These are phyloP conservation scores for Aspergillus pseudonomiae DNA, from an alignment of 2,329 filamentous ascomycete species.

Conservation along the genomic window DNA sequence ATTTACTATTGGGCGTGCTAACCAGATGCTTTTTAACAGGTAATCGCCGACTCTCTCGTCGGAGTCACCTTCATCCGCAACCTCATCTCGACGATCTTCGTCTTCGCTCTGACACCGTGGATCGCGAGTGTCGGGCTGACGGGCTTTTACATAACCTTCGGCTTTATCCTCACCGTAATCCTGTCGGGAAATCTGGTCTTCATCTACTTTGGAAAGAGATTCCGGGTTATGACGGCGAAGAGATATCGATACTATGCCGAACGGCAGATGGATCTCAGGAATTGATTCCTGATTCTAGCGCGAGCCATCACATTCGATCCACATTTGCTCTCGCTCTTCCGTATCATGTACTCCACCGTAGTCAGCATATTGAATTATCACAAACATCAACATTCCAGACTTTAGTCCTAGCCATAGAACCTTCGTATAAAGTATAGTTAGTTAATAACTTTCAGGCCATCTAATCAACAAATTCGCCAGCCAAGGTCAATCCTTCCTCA, in stretches of 20 bases:
- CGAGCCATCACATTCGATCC: no score
- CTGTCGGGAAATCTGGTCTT: not conserved
- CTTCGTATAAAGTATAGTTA: no score
- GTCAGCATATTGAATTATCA: not conserved
- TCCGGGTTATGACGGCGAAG: not conserved
- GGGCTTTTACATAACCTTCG: not conserved
- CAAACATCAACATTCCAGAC: not conserved
- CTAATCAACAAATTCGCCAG: not conserved
- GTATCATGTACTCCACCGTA: not conserved
- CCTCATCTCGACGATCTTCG: conserved; percentile 46
- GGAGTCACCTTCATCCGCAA: conserved; percentile 51
- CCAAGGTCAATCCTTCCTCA: not conserved
- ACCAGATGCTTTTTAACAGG: conserved; percentile 28
- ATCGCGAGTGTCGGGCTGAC: not conserved
- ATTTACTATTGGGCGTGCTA: not conserved
- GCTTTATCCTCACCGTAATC: not conserved
- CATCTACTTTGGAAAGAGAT: not conserved
- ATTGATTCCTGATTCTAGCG: no score
- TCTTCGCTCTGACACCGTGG: conserved; percentile 52
- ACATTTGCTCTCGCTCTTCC: not conserved
- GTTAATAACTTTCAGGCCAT: not conserved
- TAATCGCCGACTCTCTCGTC: conserved; percentile 52
- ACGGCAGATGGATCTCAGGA: not conserved
- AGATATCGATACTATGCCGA: not conserved
- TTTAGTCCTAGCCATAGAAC: not conserved